phyloP scores from a whole-genome alignment of 139 green algal species.

The Deuterostichococcus epilithicus region DNA sequence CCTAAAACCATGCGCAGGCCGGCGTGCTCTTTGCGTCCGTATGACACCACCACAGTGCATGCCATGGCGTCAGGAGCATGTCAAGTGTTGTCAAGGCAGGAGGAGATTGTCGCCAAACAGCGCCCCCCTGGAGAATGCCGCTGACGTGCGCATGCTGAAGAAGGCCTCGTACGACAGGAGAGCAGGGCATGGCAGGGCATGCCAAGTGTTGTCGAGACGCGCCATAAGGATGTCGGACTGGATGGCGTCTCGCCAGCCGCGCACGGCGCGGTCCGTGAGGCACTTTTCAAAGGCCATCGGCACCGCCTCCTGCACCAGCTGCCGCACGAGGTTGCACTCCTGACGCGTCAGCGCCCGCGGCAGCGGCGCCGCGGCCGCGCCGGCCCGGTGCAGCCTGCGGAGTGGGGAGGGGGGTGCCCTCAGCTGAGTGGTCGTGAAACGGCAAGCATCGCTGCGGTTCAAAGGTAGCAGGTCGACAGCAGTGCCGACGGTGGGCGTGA shows the following conservation, averaged over 20 bases:
- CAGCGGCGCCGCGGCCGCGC: not conserved
- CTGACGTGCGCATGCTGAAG: constrained; percentile 19
- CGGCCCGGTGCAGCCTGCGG: not conserved
- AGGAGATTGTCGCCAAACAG: too few relatives aligned
- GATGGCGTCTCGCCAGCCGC: constrained; percentile 28
- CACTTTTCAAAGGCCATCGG: constrained; percentile 38
- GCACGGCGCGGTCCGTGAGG: constrained; percentile 23
- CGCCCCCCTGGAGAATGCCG: constrained; percentile 11
- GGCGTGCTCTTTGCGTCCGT: too few relatives aligned
- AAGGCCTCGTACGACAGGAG: constrained; percentile 10
- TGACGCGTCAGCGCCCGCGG: not conserved
- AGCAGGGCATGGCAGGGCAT: constrained; percentile 5
- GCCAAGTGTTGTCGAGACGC: not conserved
- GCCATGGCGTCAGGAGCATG: too few relatives aligned
- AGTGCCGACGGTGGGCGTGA: not conserved
- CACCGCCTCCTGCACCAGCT: constrained; percentile 33
- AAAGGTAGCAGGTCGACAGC: not conserved
- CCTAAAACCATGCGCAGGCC: too few relatives aligned
- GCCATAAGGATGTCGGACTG: constrained; percentile 30
- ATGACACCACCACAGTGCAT: too few relatives aligned
- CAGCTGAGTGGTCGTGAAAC: too few relatives aligned
- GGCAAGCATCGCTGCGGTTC: not conserved
- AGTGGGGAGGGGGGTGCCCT: too few relatives aligned
- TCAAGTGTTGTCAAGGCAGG: too few relatives aligned
- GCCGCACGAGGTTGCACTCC: constrained; percentile 12